A percentile compares a stretch with the other conserved stretches of the same genome.
Conservation (phyloP, 768 basidiomycete genomes). For the Lentinus tigrinus region DNA sequence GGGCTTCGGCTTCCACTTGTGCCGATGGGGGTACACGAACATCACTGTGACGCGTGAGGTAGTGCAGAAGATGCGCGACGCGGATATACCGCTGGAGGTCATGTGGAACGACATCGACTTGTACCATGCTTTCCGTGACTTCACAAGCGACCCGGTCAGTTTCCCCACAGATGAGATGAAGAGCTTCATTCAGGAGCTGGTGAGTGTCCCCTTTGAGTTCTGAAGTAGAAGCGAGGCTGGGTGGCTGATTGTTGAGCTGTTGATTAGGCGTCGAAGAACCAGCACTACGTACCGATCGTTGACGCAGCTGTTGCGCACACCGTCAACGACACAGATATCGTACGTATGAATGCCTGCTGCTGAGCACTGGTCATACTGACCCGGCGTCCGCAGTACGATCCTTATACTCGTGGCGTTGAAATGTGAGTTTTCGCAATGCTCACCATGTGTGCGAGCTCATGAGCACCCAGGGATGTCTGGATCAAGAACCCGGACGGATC, state of each 20-base stretch:
- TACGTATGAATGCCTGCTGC: conserved; percentile 33
- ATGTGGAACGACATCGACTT: conserved; percentile 82
- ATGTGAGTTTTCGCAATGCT: conserved; percentile 35
- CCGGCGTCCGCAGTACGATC: conserved; percentile 42
- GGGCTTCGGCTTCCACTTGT: conserved; percentile 79
- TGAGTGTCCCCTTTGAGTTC: conserved; percentile 29
- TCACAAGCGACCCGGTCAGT: conserved; percentile 63
- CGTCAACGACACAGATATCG: conserved; percentile 58
- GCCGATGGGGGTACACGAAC: conserved; percentile 54
- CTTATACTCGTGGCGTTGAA: conserved; percentile 61
- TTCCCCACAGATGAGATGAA: conserved; percentile 56
- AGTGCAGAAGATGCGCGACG: conserved; percentile 60
- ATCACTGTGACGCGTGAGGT: conserved; percentile 55
- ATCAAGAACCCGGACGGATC: conserved; percentile 74
- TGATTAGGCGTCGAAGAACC: conserved; percentile 41
- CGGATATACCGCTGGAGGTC: conserved; percentile 75
- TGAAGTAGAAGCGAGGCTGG: no score
- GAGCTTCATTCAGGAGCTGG: conserved; percentile 55
- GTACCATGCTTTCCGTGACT: conserved; percentile 68
- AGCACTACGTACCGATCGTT: conserved; percentile 67
- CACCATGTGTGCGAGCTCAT: not conserved
- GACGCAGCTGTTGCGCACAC: conserved; percentile 60
- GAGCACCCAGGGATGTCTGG: conserved; percentile 50
- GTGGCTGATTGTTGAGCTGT: no score
- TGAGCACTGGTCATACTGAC: not conserved